These are phyloP conservation scores for Penicillium janthinellum DNA, from an alignment of 2,329 filamentous ascomycete species.

Conservation along the genomic window DNA sequence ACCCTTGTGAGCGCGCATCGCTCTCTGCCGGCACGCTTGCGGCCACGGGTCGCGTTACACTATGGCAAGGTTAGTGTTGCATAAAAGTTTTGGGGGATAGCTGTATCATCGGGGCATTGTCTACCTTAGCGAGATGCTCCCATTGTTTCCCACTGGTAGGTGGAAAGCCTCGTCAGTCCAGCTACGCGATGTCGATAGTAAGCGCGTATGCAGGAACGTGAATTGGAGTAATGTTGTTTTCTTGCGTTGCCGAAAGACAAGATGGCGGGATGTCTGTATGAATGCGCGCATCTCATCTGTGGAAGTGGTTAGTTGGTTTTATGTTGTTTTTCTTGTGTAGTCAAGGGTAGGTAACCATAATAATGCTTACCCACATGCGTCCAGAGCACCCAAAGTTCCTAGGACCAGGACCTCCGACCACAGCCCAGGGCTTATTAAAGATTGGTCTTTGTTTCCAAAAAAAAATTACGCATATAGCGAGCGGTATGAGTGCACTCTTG, in stretches of 20 bases:
- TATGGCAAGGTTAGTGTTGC: slow-evolving; percentile 9
- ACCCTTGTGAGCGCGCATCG: neutral
- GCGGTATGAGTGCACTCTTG: no score
- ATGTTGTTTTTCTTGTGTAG: neutral
- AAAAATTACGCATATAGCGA: no score
- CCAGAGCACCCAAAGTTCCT: no score
- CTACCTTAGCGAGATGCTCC: slow-evolving; percentile 32
- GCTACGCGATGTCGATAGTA: slow-evolving; percentile 12
- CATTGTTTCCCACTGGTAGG: slow-evolving; percentile 34
- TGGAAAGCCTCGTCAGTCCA: slow-evolving; percentile 27
- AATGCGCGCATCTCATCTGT: slow-evolving; percentile 31
- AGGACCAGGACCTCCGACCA: no score
- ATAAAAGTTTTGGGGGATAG: neutral
- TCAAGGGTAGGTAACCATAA: no score
- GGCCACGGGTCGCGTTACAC: slow-evolving; percentile 24
- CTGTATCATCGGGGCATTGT: neutral
- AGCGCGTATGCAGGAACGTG: slow-evolving; percentile 6
- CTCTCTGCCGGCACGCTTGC: neutral
- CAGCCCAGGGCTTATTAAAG: no score
- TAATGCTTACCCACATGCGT: no score
- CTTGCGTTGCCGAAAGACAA: neutral
- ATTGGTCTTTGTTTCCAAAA: no score
- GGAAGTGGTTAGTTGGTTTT: neutral
- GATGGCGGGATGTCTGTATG: slow-evolving; percentile 1
- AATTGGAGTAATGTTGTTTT: neutral